Base-by-base conservation (phyloP, 768 basidiomycete species). In the Amanita fuliginea region DNA sequence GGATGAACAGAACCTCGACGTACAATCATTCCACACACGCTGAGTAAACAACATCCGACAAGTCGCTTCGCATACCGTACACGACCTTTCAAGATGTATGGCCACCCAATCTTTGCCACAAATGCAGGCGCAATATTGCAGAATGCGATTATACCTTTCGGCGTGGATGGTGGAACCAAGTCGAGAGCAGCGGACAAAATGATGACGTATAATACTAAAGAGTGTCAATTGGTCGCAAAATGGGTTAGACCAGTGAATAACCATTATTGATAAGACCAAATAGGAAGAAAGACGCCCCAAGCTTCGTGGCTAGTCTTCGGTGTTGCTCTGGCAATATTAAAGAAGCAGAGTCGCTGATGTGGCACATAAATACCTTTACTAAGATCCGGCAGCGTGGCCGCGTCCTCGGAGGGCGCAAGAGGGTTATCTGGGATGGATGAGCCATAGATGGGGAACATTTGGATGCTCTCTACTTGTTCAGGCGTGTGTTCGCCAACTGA, bases 111-210 rank as follows among this genome's bases (percentile, higher is more conserved):
- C 66, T 97, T 98, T 16, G 89, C 91, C 0, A 83, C 61, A 2
- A 98, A 67, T 0, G 90, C 80, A 0, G 95, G 94, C 10, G 86
- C 77, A 48, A 99, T 96, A 63, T 98, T 98, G 68, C 88, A 94
- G 62, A 98, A 92, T 0, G 86, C 81, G 46, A 98, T 91, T 49
- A 98, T 81, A 13, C 95, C 95, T 62, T 95, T 95, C 0, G 95
- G 94, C 0, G 91, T 95, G 2, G 84, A 77, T 1, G 89, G 82
- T 6, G 92, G 87, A 1, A 96, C 93, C 3, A 99, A 76, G 60
- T 99, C 96, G 3, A 97, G 71, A 1, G 96, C 96, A 5, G 95
- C 95, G 1, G 91, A 95, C 16, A 99, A 78, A 53, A 98, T 96
- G 53, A 98, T 86, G 33, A 99, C 95, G 66, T 98, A 96, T 50